phyloP scores from a whole-genome alignment of 768 basidiomycete genomes.

The Mycena kentingensis region DNA sequence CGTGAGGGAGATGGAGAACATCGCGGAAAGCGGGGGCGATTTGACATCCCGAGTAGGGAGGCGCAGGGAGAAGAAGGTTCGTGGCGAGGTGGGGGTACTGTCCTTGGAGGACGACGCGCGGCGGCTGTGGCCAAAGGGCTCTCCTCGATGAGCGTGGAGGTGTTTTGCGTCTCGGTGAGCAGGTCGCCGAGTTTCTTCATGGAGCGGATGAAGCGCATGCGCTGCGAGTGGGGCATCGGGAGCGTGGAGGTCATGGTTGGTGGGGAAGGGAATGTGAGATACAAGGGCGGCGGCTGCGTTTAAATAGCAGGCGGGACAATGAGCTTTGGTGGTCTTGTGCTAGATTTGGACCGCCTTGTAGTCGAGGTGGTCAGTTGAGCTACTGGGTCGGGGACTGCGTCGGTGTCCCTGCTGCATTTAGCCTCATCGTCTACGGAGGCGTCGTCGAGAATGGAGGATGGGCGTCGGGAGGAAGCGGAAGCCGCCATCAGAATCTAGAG shows the following conservation, averaged over 20 bases:
- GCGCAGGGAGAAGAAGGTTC: slow-evolving; percentile 17
- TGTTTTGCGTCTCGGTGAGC: slow-evolving; percentile 10
- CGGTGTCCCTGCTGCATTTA: no score
- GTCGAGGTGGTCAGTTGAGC: no score
- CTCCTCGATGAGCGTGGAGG: not conserved
- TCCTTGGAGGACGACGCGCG: not conserved
- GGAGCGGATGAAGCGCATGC: slow-evolving; percentile 18
- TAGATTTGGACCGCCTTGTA: no score
- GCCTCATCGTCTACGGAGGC: no score
- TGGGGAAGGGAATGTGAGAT: not conserved
- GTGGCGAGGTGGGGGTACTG: not conserved
- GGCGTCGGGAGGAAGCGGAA: no score
- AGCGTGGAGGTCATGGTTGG: not conserved
- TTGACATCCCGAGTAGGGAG: not conserved
- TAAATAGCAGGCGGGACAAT: no score
- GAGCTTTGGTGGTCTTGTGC: no score
- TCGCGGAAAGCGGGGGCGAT: slow-evolving; percentile 10
- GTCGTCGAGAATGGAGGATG: no score
- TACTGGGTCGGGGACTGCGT: no score
- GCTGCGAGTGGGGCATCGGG: slow-evolving; percentile 17
- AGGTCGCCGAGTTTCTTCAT: slow-evolving; percentile 18
- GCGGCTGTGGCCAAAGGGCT: no score
- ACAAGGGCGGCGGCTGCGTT: no score
- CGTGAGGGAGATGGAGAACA: slow-evolving; percentile 2
- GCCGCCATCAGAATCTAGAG: no score